Base-by-base conservation (phyloP, 2,329 filamentous ascomycete species). In the Aspergillus brasiliensis region DNA sequence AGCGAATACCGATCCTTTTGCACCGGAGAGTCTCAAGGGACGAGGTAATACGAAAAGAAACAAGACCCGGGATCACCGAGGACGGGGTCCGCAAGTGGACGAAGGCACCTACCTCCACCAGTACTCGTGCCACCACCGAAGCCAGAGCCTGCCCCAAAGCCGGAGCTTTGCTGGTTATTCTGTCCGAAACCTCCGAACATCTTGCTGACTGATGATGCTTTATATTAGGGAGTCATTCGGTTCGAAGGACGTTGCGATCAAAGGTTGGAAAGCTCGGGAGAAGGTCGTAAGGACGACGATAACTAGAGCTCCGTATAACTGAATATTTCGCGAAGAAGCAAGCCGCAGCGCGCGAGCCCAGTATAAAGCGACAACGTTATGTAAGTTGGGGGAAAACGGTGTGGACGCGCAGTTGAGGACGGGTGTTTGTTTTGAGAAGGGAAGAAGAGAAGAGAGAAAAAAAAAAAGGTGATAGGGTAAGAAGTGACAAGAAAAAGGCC, bases 131-230 rank as follows among this genome's bases (percentile, higher is more conserved):
- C 65, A 62, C 67, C 65, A 62, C 73, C 73, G 58, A 75, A 75
- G 13, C 67, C 72, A 69, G 73, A 69, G 61, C 73, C 73, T 52
- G 74, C 66, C 46, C 77, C 76, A 68, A 77, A 76, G 65, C 70
- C 73, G 56, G 73, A 71, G 65, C 71, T 81, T 76, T 79, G 75
- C 68, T 78, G 76, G 72, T 83, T 86, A 64, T 82, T 83, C 70
- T 83, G 81, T 77, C 85, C 85, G 76, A 89, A 88, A 80, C 85
- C 83, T 61, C 56, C 58, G 23, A 74, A 77, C 73, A 77, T 77
- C 61, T 66, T 75, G 67, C 42, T 66, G 64, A 60, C 66, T 59
- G 65, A 60, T 63, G 59, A 61, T 61, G 49, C 60, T 62, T 62
- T 62, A 61, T 54, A 59, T 69, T 66, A 69, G 61, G 62, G 65